Conservation (phyloP, 225 moss, liverwort and hornwort species). For the Asterella californica region DNA sequence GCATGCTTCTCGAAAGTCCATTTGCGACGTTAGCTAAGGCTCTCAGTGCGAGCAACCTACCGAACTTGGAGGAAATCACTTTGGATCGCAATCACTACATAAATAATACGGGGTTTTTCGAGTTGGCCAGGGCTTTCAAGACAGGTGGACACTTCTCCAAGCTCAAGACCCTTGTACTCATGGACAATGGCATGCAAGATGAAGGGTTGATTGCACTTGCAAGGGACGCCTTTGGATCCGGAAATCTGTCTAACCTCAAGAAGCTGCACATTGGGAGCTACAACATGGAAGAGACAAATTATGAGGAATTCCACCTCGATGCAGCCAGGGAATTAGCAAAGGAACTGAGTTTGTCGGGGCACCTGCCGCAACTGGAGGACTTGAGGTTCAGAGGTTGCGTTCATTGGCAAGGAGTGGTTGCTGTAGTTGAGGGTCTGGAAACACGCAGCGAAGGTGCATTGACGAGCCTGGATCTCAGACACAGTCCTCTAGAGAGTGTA, state of each 20-base stretch:
- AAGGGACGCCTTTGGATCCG: neutral
- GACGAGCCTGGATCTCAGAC: neutral
- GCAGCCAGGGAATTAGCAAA: conserved; percentile 5
- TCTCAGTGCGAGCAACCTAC: neutral
- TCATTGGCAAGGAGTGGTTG: neutral
- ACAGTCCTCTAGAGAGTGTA: neutral
- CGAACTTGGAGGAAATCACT: conserved; percentile 11
- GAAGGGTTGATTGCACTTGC: conserved; percentile 11
- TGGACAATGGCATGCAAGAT: conserved; percentile 14
- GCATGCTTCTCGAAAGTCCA: conserved; percentile 6
- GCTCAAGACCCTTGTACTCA: conserved; percentile 3
- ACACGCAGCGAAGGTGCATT: neutral
- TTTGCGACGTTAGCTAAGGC: conserved; percentile 7
- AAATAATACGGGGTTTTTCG: neutral
- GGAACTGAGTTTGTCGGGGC: conserved; percentile 7
- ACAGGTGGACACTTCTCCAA: conserved; percentile 11
- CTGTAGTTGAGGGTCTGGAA: conserved; percentile 9
- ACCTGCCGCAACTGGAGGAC: conserved; percentile 17
- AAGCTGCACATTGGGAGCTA: conserved; percentile 13
- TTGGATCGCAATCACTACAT: conserved; percentile 1
- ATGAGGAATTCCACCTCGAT: conserved; percentile 8
- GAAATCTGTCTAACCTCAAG: conserved; percentile 13
- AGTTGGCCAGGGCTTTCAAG: conserved; percentile 9
- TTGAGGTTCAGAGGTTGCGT: conserved; percentile 14
- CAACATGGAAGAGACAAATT: neutral